phyloP scores from a whole-genome alignment of 2,329 filamentous ascomycete genomes.

The Neofusicoccum cordaticola region DNA sequence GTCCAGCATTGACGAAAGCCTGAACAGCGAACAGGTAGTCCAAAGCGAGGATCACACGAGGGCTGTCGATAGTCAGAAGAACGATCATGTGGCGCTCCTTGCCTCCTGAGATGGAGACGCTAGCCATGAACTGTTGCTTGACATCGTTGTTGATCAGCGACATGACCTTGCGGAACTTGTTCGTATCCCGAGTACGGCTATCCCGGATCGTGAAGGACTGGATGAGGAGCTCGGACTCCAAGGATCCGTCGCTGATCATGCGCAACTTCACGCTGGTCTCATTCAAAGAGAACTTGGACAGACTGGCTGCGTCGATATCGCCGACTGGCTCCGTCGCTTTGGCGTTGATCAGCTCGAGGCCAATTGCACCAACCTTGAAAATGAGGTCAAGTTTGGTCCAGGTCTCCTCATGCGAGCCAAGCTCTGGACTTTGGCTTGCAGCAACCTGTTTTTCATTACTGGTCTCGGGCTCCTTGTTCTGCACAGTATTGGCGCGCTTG shows the following conservation, averaged over 20 bases:
- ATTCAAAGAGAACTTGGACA: conserved; percentile 93
- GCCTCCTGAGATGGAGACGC: conserved; percentile 85
- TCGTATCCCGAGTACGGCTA: conserved; percentile 81
- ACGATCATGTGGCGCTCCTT: conserved; percentile 79
- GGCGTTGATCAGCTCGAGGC: conserved; percentile 80
- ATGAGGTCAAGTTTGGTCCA: conserved; percentile 94
- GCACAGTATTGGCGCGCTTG: conserved; percentile 47
- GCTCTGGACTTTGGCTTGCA: conserved; percentile 58
- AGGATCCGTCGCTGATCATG: conserved; percentile 85
- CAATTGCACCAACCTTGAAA: conserved; percentile 84
- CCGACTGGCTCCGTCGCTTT: conserved; percentile 74
- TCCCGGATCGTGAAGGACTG: conserved; percentile 94
- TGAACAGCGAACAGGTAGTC: conserved; percentile 94
- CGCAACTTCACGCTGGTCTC: conserved; percentile 87
- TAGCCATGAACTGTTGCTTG: conserved; percentile 96
- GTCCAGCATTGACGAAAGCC: conserved; percentile 71
- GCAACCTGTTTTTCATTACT: conserved; percentile 48
- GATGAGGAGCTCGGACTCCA: conserved; percentile 91
- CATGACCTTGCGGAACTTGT: conserved; percentile 98
- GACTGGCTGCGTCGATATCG: conserved; percentile 71
- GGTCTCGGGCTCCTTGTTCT: conserved; percentile 33
- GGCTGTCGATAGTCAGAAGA: conserved; percentile 91
- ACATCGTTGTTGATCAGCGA: conserved; percentile 91
- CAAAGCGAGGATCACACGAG: conserved; percentile 87
- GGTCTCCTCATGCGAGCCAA: conserved; percentile 64